Base-by-base conservation (phyloP, 768 basidiomycete genomes). In the Macrolepiota fuliginosa region DNA sequence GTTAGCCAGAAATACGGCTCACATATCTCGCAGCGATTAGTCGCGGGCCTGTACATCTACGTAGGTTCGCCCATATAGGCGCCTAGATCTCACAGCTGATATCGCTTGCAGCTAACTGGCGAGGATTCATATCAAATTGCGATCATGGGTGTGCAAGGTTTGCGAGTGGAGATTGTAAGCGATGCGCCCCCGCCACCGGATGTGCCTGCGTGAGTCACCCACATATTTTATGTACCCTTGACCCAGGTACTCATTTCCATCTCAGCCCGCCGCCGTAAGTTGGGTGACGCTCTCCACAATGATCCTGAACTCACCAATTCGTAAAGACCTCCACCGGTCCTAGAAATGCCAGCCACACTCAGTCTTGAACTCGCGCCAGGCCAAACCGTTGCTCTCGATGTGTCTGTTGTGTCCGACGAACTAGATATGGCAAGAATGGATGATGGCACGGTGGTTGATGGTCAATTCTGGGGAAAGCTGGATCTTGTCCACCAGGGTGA, bases 361-460 rank as follows among this genome's bases (percentile, higher is more conserved):
- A 90, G 86, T 67, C 79, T 94, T 42, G 92, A 94, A 72, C 83
- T 94, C 29, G 73, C 78, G 4, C 92, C 91, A 0, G 91, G 91
- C 15, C 91, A 92, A 73, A 80, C 84, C 45, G 88, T 94, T 57
- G 90, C 87, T 5, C 81, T 94, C 19, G 92, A 94, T 66, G 90
- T 90, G 2, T 89, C 83, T 17, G 82, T 93, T 36, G 80, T 83
- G 56, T 93, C 92, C 2, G 89, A 90, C 37, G 92, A 93, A 66
- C 81, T 93, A 37, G 92, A 94, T 70, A 94, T 94, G 92, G 89
- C 92, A 2, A 83, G 90, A 54, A 92, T 92, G 89, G 92, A 94
- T 65, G 92, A 94, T 67, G 92, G 92, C 1, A 93, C 90, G 13
- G 77, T 86, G 24, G 92, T 94, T 19, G 92, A 91, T 53, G 92